A percentile compares a stretch with the other conserved stretches of the same genome.
Conservation (phyloP, 257 asterid genomes). For the Solanum pinnatisectum region DNA sequence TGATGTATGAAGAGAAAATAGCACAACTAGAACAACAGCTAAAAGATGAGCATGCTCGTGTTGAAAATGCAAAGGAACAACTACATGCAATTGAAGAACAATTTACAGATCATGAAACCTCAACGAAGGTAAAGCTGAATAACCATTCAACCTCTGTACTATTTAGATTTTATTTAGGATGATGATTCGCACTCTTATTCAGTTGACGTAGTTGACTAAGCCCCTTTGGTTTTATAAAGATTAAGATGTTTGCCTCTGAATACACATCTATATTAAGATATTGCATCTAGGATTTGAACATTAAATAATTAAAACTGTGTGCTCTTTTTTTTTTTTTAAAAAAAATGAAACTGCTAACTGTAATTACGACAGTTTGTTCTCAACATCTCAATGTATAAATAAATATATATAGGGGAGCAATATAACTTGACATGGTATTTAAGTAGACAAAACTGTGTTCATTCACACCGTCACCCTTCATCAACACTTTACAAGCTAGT, state of each 20-base stretch:
- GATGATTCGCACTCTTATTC: not conserved
- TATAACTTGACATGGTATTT: not conserved
- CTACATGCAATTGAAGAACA: constrained; percentile 27
- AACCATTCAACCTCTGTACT: not conserved
- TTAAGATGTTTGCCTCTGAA: not conserved
- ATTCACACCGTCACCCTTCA: not conserved
- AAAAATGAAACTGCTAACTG: not conserved
- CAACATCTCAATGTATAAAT: not conserved
- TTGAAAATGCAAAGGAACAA: constrained; percentile 41
- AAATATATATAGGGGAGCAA: not conserved
- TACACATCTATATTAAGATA: not conserved
- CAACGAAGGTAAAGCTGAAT: constrained; percentile 41
- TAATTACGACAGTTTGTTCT: not conserved
- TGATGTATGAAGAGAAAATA: constrained; percentile 67
- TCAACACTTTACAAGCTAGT: not conserved
- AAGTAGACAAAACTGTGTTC: not conserved
- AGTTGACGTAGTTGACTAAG: not conserved
- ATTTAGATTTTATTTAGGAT: not conserved
- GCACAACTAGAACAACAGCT: constrained; percentile 43
- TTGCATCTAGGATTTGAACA: not conserved
- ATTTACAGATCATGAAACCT: constrained; percentile 29
- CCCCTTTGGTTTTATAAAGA: not conserved
- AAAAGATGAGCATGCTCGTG: constrained; percentile 35
- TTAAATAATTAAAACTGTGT: not conserved
- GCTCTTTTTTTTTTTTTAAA: not conserved